Evolutionary conservation across 306 rosid species (phyloP).

Genomic region (Cucumis melo): DNA sequence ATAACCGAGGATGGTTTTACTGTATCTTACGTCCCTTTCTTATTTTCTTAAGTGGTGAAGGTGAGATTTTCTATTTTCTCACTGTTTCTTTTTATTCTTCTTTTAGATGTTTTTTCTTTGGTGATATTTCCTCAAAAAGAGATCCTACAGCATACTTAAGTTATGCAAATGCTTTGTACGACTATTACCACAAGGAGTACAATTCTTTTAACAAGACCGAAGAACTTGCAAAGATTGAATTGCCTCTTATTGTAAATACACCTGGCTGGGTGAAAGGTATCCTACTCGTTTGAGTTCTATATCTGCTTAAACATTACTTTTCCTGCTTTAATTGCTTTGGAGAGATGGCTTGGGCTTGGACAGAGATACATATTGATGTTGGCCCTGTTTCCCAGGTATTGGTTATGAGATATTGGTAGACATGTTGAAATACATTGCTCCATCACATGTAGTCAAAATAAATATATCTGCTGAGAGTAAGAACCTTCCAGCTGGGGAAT

Average conservation of each 20-base stretch:
- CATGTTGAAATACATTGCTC: constrained; percentile 55
- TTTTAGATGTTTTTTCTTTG: constrained; percentile 73
- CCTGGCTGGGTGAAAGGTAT: constrained; percentile 97
- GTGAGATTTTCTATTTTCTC: neutral
- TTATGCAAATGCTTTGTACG: constrained; percentile 33
- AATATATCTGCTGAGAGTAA: constrained; percentile 45
- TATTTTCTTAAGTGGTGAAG: neutral
- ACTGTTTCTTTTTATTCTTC: neutral
- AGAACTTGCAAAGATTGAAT: constrained; percentile 20
- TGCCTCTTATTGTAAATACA: constrained; percentile 83
- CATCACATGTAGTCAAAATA: constrained; percentile 77
- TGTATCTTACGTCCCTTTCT: neutral
- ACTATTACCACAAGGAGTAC: constrained; percentile 44
- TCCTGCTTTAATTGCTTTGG: neutral
- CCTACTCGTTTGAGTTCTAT: neutral
- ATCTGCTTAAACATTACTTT: neutral
- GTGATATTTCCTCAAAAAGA: constrained; percentile 65
- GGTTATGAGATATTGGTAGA: constrained; percentile 74
- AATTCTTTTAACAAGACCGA: constrained; percentile 16
- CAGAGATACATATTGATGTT: neutral
- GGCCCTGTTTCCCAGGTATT: constrained; percentile 34
- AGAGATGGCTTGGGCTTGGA: neutral
- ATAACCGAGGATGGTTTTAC: neutral
- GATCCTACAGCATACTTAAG: constrained; percentile 51
- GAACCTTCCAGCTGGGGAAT: constrained; percentile 71